Evolutionary conservation across 148 eudicot genomes (phyloP).

Genomic region (Heliamphora exappendiculata): DNA sequence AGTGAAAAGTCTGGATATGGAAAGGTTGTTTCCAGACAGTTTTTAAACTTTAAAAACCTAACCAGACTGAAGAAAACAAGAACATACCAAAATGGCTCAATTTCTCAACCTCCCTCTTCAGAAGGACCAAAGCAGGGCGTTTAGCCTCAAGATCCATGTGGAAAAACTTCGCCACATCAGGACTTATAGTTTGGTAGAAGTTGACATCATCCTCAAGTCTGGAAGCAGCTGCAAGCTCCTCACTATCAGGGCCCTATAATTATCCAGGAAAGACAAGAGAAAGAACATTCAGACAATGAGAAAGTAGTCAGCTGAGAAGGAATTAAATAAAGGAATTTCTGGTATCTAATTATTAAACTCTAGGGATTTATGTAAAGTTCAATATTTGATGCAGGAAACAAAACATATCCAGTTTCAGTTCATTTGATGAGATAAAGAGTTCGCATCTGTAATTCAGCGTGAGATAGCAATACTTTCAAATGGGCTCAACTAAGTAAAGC

Average conservation of each 20-base stretch:
- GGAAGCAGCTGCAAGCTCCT: constrained; percentile 86
- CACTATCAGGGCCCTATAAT: constrained; percentile 70
- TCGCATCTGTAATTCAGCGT: background rate
- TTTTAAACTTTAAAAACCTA: background rate
- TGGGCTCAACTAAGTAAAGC: constrained; percentile 5
- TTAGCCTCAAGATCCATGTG: constrained; percentile 59
- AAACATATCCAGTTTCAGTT: background rate
- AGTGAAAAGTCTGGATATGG: constrained; percentile 10
- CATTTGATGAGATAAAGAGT: background rate
- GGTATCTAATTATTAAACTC: background rate
- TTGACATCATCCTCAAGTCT: constrained; percentile 69
- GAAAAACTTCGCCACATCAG: constrained; percentile 75
- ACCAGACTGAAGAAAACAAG: background rate
- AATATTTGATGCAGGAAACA: background rate
- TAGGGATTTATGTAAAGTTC: background rate
- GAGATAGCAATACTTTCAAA: background rate
- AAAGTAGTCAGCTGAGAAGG: background rate
- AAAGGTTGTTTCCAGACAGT: background rate
- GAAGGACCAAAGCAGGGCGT: constrained; percentile 74
- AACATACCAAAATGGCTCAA: constrained; percentile 60
- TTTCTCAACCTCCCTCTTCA: constrained; percentile 87
- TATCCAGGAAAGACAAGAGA: background rate
- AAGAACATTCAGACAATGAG: background rate
- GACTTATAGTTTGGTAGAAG: constrained; percentile 82
- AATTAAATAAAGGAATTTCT: background rate